Evolutionary conservation across 1,284 basidiomycete species (phyloP), one percentile per base, ranked within the genome.

Genomic region (Leccinum subspadiceum): DNA sequence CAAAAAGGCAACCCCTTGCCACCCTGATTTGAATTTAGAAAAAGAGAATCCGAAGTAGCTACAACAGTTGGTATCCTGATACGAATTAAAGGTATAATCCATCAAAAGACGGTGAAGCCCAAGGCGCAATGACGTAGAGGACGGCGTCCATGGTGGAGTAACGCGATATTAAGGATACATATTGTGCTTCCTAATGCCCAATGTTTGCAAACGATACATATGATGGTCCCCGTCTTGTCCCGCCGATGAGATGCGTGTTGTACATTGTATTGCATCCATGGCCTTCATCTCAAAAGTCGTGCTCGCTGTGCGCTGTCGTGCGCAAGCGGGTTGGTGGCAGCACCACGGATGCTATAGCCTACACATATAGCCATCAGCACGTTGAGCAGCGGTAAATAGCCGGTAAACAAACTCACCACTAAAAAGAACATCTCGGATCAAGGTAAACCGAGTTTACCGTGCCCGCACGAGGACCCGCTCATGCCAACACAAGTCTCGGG

Each of bases 261-360:
- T 68, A 68, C 66, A 68, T 68, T 70, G 66, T 69, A 17, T 58
- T 56, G 69, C 66, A 68, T 59, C 54, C 59, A 48, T 54, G 59
- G 65, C 65, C 52, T 60, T 29, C 59, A 26, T 62, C 17, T 33
- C 26, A 41, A 51, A 51, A 46, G 29, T 37, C 29, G 29, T 51
- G 17, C 22, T 17, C 39, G 39, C 9, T 13, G 37, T 39, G 15
- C 37, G 15, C 37, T 39, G 15, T 56, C 26, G 17, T 58, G 58
- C 54, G 44, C 39, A 24, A 48, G 49, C 53, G 31, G 29, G 49
- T 60, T 54, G 60, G 53, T 26, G 20, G 51, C 52, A 24, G 41
- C 39, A 48, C 5, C 15, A 44, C 26, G 55, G 56, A 63, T 55
- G 58, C 41, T 53, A 24, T 66, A 56, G 17, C 52, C 50, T 66